Evolutionary conservation across 306 rosid species (phyloP), one percentile per base, ranked within the genome.

Genomic region (Ammopiptanthus mongolicus): DNA sequence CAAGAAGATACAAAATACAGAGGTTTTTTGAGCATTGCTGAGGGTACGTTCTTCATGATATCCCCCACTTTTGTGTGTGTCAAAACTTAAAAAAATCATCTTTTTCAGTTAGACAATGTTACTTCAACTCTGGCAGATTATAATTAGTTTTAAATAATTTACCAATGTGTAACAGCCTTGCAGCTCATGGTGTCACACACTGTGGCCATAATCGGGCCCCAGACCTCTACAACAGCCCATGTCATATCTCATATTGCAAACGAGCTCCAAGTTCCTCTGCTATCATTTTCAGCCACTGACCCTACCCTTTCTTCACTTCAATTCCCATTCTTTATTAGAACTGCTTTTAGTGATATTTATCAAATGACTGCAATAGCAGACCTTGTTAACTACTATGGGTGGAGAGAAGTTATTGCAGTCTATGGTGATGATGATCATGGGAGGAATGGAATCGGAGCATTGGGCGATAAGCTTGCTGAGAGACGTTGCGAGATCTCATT

Each of bases 361-460:
- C 91, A 95, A 76, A 95, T 95, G 99, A 82, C 97, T 71, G 99
- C 97, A 64, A 82, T 95, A 77, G 96, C 99, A 14, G 97, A 86
- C 41, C 76, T 92, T 75, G 82, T 95, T 31, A 83, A 85, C 52
- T 60, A 80, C 88, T 90, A 77, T 48, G 89, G 74, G 4, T 95
- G 99, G 99, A 90, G 80, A 60, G 97, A 92, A 79, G 97, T 95
- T 46, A 85, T 95, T 59, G 93, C 93, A 52, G 82, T 95, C 74
- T 95, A 90, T 71, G 93, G 79, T 13, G 99, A 95, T 62, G 97
- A 95, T 64, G 99, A 92, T 50, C 82, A 90, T 53, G 99, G 97
- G 61, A 91, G 99, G 85, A 92, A 89, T 65, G 99, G 97, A 57
- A 92, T 95, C 2, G 47, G 89, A 15, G 89, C 91, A 2, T 76